These are phyloP conservation scores for Neofusicoccum sp. DNA, from an alignment of 2,329 filamentous ascomycete genomes.

Conservation along the genomic window DNA sequence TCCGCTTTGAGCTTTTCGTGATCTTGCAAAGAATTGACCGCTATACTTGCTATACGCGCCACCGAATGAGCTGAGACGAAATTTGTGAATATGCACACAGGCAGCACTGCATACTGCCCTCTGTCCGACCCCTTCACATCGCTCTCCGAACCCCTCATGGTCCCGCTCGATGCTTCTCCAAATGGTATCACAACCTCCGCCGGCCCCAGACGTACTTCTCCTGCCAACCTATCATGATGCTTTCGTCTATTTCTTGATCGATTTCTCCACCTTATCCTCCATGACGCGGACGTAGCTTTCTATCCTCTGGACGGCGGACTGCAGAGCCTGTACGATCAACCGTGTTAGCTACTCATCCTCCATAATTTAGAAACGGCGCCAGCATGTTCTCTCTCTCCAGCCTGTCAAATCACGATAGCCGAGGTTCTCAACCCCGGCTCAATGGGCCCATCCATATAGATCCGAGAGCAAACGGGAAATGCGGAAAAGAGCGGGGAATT, in stretches of 20 bases:
- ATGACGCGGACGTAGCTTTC: slow-evolving; percentile 78
- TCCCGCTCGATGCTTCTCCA: not conserved
- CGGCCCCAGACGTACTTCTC: not conserved
- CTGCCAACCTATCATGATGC: not conserved
- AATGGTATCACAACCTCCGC: not conserved
- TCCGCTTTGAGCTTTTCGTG: not conserved
- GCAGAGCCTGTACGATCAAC: slow-evolving; percentile 65
- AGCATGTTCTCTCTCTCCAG: not conserved
- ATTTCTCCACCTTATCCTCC: slow-evolving; percentile 70
- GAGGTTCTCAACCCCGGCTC: not conserved
- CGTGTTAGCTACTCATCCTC: slow-evolving; percentile 10
- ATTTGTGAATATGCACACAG: not conserved
- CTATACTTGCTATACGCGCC: slow-evolving; percentile 14
- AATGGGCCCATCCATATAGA: not conserved
- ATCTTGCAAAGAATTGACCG: slow-evolving; percentile 7
- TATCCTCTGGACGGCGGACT: slow-evolving; percentile 81
- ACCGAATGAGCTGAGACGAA: slow-evolving; percentile 12
- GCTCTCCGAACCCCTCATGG: not conserved
- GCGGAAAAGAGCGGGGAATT: not conserved
- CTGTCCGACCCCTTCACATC: not conserved
- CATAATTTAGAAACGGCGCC: slow-evolving; percentile 3
- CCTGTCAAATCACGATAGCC: not conserved
- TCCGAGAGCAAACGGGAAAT: not conserved
- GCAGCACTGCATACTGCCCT: not conserved
- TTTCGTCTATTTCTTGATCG: slow-evolving; percentile 7